Base-by-base conservation (phyloP, 2,329 filamentous ascomycete genomes). In the Epichloe glyceriae region DNA sequence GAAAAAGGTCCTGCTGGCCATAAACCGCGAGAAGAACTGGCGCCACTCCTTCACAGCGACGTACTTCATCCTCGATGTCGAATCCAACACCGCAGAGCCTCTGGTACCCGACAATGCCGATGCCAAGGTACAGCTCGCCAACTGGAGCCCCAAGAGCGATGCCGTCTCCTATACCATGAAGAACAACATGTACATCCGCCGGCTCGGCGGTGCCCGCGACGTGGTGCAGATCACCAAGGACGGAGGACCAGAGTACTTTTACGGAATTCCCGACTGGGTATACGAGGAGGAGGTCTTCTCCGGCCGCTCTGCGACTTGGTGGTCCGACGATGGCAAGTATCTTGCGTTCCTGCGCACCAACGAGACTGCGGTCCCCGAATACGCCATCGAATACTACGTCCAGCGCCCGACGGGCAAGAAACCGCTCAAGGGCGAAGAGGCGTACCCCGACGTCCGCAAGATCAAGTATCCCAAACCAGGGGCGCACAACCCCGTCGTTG, bases 381-480 rank as follows among this genome's bases (percentile, higher is more conserved):
- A 88, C 59, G 89, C 91, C 1, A 79, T 98, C 8, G 86, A 97
- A 61, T 98, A 95, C 72, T 98, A 93, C 67, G 72, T 96, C 53
- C 88, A 87, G 22, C 77, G 88, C 42, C 91, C 93, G 2, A 94
- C 87, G 57, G 88, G 88, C 26, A 76, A 79, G 46, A 56, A 74
- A 46, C 83, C 88, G 4, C 66, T 72, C 8, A 52, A 60, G 30
- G 89, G 88, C 19, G 79, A 94, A 57, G 89, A 96, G 64, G 82
- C 80, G 49, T 98, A 98, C 62, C 93, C 93, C 0, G 90, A 97
- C 62, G 83, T 91, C 37, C 80, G 85, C 55, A 73, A 89, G 59
- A 94, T 98, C 78, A 98, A 98, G 67, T 98, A 98, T 61, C 94
- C 93, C 46, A 97, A 97, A 67, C 86, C 93, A 19, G 94, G 93